A percentile compares a stretch with the other conserved stretches of the same genome.
Conservation (phyloP, 345 rosid species). For the Corymbia maculata region DNA sequence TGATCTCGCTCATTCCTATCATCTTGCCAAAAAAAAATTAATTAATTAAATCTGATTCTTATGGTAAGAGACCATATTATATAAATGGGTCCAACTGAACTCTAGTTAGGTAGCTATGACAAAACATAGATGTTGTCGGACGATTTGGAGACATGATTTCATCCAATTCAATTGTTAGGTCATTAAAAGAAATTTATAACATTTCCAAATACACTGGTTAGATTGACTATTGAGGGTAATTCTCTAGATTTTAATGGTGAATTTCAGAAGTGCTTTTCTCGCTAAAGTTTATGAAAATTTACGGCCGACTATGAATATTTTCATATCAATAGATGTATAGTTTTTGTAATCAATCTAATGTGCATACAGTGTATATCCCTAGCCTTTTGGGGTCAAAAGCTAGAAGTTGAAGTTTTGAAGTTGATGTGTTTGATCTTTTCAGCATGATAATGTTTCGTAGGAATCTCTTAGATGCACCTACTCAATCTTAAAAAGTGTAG, state of each 20-base stretch:
- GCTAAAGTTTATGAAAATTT: background rate
- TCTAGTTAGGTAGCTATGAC: background rate
- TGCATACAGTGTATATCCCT: background rate
- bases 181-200: background rate
- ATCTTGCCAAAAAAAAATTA: background rate
- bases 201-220: background rate
- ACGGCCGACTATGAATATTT: background rate
- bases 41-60: background rate
- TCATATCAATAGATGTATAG: background rate
- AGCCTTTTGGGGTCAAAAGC: background rate
- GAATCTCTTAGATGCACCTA: background rate
- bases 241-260: background rate
- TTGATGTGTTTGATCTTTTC: background rate
- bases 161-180: background rate
- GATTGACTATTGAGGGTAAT: background rate
- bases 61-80: background rate
- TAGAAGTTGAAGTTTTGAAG: background rate
- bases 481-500: background rate
- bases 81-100: background rate
- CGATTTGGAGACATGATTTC: background rate
- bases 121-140: background rate
- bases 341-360: background rate
- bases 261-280: background rate
- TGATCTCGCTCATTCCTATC: background rate
- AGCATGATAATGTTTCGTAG: background rate